Base-by-base conservation (phyloP, 2,329 filamentous ascomycete genomes). In the Huntiella bhutanensis region DNA sequence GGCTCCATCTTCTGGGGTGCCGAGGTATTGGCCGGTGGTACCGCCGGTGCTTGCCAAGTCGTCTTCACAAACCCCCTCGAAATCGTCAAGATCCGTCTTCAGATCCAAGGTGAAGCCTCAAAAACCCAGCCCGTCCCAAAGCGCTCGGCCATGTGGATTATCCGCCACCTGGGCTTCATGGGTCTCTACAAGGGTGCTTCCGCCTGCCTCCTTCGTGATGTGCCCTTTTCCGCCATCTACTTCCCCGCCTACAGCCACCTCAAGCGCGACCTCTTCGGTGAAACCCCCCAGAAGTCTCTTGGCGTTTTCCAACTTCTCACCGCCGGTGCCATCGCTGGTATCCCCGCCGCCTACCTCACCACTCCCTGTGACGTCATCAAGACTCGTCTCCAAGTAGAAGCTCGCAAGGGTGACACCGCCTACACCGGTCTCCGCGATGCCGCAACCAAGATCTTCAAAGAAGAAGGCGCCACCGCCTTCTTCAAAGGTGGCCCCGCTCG, bases 321-420 rank as follows among this genome's bases (percentile, higher is more conserved):
- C 15, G 86, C 91, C 5, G 91, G 91, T 66, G 91, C 91, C 50
- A 95, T 98, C 53, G 83, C 83, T 32, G 83, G 83, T 64, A 91
- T 91, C 82, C 83, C 83, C 4, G 83, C 83, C 4, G 83, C 83
- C 5, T 98, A 98, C 66, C 71, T 98, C 52, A 98, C 91, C 17
- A 98, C 91, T 2, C 91, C 91, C 0, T 95, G 83, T 67, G 91
- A 98, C 59, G 91, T 98, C 51, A 96, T 98, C 78, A 98, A 98
- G 73, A 98, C 91, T 3, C 82, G 91, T 60, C 72, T 98, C 50
- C 91, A 98, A 63, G 91, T 98, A 49, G 91, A 98, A 64, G 87
- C 88, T 16, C 82, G 91, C 53, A 96, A 96, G 70, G 91, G 91
- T 52, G 88, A 98, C 57, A 80, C 79, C 3, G 71, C 72, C 42